Conservation (phyloP, 2,329 filamentous ascomycete species). For the Arthrobotrys sinensis region DNA sequence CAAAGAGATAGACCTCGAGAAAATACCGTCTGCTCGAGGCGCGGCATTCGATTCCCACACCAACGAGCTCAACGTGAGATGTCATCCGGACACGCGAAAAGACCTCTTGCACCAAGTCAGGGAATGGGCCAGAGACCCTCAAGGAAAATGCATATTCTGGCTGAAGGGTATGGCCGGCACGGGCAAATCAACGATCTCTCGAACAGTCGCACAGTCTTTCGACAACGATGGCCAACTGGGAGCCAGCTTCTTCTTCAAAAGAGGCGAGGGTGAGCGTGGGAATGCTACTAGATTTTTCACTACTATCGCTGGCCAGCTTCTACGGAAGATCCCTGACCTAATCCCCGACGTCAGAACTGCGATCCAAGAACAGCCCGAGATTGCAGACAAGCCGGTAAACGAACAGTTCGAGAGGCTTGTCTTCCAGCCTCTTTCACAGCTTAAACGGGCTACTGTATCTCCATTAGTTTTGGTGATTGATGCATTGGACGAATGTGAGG, state of each 20-base stretch:
- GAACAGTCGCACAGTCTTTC: no score
- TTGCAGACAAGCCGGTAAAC: slow-evolving; percentile 59
- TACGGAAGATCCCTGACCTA: neutral
- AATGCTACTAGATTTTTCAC: slow-evolving; percentile 42
- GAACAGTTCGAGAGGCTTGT: slow-evolving; percentile 69
- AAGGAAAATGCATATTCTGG: no score
- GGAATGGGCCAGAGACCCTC: no score
- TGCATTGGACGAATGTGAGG: slow-evolving; percentile 65
- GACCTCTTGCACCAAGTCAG: no score
- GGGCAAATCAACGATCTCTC: no score
- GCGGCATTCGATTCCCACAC: slow-evolving; percentile 62
- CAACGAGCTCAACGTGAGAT: slow-evolving; percentile 61
- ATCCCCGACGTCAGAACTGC: neutral
- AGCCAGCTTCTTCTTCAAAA: no score
- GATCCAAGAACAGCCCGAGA: neutral
- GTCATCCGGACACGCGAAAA: no score
- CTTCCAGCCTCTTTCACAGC: slow-evolving; percentile 65
- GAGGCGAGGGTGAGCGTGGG: slow-evolving; percentile 8
- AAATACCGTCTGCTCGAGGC: slow-evolving; percentile 37
- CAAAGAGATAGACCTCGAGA: slow-evolving; percentile 31
- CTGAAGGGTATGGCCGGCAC: no score
- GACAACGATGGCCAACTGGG: no score
- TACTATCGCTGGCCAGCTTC: slow-evolving; percentile 31
- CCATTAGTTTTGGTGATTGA: slow-evolving; percentile 64
- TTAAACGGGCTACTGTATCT: neutral